A percentile compares a stretch with the other conserved stretches of the same genome.
These are phyloP conservation scores for Macrophomina tecta DNA, from an alignment of 2,329 filamentous ascomycete species.

Conservation along the genomic window DNA sequence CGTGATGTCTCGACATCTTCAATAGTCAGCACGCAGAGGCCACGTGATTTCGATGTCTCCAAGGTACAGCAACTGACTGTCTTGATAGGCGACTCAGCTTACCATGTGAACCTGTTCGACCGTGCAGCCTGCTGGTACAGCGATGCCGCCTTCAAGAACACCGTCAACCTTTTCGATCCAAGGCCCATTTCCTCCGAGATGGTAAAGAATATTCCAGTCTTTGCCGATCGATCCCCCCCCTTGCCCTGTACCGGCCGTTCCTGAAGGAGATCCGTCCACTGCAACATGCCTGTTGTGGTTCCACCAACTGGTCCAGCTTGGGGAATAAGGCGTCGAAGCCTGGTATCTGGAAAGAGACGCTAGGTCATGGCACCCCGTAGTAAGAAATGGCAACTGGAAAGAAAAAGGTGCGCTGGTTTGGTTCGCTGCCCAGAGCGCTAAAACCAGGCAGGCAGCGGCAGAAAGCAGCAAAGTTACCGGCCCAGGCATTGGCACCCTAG, in stretches of 20 bases:
- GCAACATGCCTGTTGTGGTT: not conserved
- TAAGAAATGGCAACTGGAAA: constrained; percentile 3
- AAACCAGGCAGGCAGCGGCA: not conserved
- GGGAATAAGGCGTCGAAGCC: constrained; percentile 8
- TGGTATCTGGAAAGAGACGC: constrained; percentile 1
- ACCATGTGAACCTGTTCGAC: constrained; percentile 67
- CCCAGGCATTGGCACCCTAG: not conserved
- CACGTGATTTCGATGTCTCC: no score
- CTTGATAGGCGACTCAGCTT: constrained; percentile 30
- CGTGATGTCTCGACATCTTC: constrained; percentile 63
- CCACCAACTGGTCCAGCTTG: constrained; percentile 26
- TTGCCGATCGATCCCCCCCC: constrained; percentile 38
- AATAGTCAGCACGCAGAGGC: constrained; percentile 28
- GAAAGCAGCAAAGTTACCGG: not conserved
- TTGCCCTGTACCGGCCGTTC: constrained; percentile 24
- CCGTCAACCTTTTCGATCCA: constrained; percentile 59
- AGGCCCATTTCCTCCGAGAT: constrained; percentile 62
- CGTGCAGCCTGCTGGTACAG: constrained; percentile 54
- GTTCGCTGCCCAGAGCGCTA: constrained; percentile 15
- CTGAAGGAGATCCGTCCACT: not conserved
- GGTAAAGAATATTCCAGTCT: constrained; percentile 58
- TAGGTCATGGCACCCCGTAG: not conserved
- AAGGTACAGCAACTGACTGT: not conserved
- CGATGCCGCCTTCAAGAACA: constrained; percentile 48
- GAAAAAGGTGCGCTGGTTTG: not conserved